phyloP scores from a whole-genome alignment of 163 green algal species.

The Coccomyxa subellipsoidea region DNA sequence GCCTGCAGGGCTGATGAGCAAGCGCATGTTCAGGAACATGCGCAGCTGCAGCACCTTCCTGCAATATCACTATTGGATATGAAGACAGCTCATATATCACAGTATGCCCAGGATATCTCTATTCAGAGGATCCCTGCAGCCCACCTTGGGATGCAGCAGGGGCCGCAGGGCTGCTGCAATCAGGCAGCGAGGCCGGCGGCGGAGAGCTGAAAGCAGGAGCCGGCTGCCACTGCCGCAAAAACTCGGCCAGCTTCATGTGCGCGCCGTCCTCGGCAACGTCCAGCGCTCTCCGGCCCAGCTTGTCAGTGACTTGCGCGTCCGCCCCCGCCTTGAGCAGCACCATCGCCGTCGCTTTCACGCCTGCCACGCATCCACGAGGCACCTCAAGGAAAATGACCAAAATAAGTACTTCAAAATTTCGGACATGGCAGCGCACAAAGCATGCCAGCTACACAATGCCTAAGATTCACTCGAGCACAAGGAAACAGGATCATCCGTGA shows the following conservation, averaged over 20 bases:
- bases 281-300: background rate
- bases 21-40: too few species aligned
- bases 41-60: too few species aligned
- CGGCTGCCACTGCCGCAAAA: background rate
- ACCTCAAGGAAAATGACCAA: too few species aligned
- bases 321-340: constrained; percentile 4
- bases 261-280: background rate
- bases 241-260: background rate
- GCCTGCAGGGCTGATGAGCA: too few species aligned
- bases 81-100: too few species aligned
- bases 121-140: background rate
- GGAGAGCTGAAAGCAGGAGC: background rate
- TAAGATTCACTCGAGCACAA: too few species aligned
- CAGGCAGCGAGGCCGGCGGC: background rate
- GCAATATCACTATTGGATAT: too few species aligned
- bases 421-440: too few species aligned
- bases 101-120: too few species aligned
- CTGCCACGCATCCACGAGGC: background rate
- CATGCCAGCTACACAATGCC: too few species aligned
- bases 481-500: too few species aligned
- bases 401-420: too few species aligned
- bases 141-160: background rate
- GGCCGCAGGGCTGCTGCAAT: background rate
- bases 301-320: background rate
- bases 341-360: background rate